These are phyloP conservation scores for Nicotiana obtusifolia DNA, from an alignment of 257 asterid genomes.

Conservation along the genomic window DNA sequence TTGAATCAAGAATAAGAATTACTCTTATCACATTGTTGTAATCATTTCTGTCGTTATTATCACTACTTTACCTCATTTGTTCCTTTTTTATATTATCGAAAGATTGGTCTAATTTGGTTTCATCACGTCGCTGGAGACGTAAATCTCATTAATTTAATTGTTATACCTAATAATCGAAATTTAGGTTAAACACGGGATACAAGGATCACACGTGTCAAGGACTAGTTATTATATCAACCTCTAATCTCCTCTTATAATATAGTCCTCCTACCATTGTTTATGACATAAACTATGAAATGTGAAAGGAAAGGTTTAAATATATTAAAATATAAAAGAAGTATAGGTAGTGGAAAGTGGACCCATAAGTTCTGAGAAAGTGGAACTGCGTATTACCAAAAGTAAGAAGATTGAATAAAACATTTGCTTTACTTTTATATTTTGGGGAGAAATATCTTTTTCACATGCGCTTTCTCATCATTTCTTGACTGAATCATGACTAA, in stretches of 20 bases:
- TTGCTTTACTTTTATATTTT: constrained; percentile 19
- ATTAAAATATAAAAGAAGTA: neutral
- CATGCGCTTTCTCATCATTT: constrained; percentile 17
- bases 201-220: too few relatives aligned
- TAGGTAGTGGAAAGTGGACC: constrained; percentile 45
- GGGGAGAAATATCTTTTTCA: constrained; percentile 6
- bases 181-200: too few relatives aligned
- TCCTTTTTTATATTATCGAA: too few relatives aligned
- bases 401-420: constrained; percentile 18
- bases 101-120: too few relatives aligned
- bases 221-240: neutral
- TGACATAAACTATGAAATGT: neutral
- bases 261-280: too few relatives aligned
- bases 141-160: too few relatives aligned
- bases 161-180: too few relatives aligned
- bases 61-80: too few relatives aligned
- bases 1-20: too few relatives aligned
- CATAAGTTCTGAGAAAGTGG: constrained; percentile 32
- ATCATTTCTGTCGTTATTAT: too few relatives aligned
- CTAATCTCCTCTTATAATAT: neutral
- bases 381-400: constrained; percentile 30
- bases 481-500: constrained; percentile 39
- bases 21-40: too few relatives aligned
- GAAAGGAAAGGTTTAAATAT: neutral
- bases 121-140: too few relatives aligned